A percentile compares a stretch with the other conserved stretches of the same genome.
Conservation (phyloP, 352 stramenopile genomes). For the Aphanomyces euteiches region DNA sequence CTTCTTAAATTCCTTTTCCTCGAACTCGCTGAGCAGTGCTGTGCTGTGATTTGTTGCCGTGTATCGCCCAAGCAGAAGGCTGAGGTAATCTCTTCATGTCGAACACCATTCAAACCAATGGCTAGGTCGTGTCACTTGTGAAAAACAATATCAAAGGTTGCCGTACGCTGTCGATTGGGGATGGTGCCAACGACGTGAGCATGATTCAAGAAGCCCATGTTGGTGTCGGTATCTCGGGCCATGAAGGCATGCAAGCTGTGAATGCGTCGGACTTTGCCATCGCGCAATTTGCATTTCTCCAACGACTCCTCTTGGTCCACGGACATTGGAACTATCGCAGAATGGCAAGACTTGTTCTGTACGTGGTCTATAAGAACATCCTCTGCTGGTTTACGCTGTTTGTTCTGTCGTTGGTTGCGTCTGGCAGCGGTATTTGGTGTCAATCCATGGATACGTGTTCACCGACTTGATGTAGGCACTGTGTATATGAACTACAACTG, state of each 20-base stretch:
- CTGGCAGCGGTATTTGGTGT: constrained; percentile 43
- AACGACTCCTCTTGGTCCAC: constrained; percentile 95
- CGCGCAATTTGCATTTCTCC: constrained; percentile 97
- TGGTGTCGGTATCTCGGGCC: constrained; percentile 97
- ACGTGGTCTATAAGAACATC: constrained; percentile 99
- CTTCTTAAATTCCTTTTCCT: constrained; percentile 75
- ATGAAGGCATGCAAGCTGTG: constrained; percentile 98
- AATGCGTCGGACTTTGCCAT: constrained; percentile 98
- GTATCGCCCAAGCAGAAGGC: constrained; percentile 92
- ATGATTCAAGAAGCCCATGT: constrained; percentile 99
- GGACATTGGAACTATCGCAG: constrained; percentile 98
- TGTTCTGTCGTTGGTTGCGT: constrained; percentile 84
- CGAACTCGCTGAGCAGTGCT: constrained; percentile 76
- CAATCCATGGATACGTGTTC: too few species aligned
- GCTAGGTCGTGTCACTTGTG: constrained; percentile 68
- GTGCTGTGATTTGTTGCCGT: constrained; percentile 86
- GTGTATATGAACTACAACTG: constrained; percentile 88
- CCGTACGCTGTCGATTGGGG: constrained; percentile 94
- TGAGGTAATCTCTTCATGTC: constrained; percentile 37
- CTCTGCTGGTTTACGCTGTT: constrained; percentile 78
- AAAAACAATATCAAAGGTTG: constrained; percentile 81
- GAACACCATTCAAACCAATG: constrained; percentile 3
- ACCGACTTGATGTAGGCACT: constrained; percentile 33
- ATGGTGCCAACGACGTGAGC: constrained; percentile 98
- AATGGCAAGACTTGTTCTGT: constrained; percentile 93